Conservation (phyloP, 163 green algal genomes). For the Scenedesmus sp. region DNA sequence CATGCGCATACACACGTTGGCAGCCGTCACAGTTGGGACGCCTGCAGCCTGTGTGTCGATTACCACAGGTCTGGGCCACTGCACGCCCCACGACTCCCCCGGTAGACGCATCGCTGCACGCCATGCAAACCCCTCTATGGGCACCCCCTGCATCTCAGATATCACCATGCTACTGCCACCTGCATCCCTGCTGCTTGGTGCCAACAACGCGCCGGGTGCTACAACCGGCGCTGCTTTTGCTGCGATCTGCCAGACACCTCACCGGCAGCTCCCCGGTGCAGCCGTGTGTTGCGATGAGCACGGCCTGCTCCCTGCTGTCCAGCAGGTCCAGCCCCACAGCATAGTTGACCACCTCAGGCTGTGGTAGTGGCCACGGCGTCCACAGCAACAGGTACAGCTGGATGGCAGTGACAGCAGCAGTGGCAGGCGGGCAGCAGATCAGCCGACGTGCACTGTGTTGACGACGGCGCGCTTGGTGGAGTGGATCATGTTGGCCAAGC, state of each 20-base stretch:
- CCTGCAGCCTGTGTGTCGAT: too few species aligned
- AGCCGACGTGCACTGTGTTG: background rate
- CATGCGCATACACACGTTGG: too few species aligned
- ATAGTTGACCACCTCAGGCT: constrained; percentile 47
- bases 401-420: background rate
- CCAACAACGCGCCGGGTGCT: background rate
- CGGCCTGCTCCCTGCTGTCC: background rate
- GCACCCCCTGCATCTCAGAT: too few species aligned
- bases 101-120: too few species aligned
- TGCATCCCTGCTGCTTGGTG: background rate
- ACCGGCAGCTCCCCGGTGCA: background rate
- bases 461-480: background rate
- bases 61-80: too few species aligned
- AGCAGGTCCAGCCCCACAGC: constrained; percentile 51
- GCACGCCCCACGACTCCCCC: too few species aligned
- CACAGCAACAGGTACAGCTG: constrained; percentile 50
- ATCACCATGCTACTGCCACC: too few species aligned
- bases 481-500: background rate
- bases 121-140: too few species aligned
- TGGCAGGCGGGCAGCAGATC: background rate
- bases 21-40: too few species aligned
- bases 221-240: background rate
- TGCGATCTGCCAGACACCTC: background rate
- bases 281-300: constrained; percentile 37
- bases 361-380: constrained; percentile 47